phyloP scores from a whole-genome alignment of 768 basidiomycete species.

The Mycena galopus region DNA sequence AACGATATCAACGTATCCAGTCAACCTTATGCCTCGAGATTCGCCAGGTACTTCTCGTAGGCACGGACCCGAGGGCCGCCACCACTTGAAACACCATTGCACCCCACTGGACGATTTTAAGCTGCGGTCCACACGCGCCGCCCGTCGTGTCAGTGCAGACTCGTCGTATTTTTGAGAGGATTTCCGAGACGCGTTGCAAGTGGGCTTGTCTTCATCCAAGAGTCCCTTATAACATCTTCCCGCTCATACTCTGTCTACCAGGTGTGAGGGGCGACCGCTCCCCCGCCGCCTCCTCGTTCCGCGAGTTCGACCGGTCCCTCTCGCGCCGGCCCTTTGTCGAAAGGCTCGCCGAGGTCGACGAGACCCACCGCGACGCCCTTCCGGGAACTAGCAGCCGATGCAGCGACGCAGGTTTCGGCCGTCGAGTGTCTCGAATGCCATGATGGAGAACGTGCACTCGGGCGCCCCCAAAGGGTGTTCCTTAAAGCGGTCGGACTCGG shows the following conservation, averaged over 20 bases:
- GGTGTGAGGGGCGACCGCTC: conserved; percentile 18
- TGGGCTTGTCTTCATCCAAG: conserved; percentile 40
- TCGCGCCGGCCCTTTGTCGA: conserved; percentile 58
- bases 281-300: conserved; percentile 36
- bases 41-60: too few relatives aligned
- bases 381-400: conserved; percentile 23
- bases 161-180: conserved; percentile 46
- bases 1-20: conserved; percentile 48
- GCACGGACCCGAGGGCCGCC: background rate
- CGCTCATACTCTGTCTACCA: too few relatives aligned
- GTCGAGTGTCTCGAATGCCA: conserved; percentile 61
- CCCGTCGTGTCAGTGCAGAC: conserved; percentile 37
- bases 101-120: conserved; percentile 20
- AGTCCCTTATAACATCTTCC: conserved; percentile 14
- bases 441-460: conserved; percentile 65
- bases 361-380: conserved; percentile 6
- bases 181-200: conserved; percentile 51
- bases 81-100: conserved; percentile 29
- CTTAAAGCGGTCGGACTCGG: conserved; percentile 41
- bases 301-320: conserved; percentile 44
- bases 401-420: conserved; percentile 63
- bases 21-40: conserved; percentile 70
- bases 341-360: conserved; percentile 53
- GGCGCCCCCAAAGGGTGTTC: conserved; percentile 52
- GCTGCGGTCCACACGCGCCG: conserved; percentile 14